Evolutionary conservation across 306 rosid species (phyloP).

Genomic region (Inga oerstediana): DNA sequence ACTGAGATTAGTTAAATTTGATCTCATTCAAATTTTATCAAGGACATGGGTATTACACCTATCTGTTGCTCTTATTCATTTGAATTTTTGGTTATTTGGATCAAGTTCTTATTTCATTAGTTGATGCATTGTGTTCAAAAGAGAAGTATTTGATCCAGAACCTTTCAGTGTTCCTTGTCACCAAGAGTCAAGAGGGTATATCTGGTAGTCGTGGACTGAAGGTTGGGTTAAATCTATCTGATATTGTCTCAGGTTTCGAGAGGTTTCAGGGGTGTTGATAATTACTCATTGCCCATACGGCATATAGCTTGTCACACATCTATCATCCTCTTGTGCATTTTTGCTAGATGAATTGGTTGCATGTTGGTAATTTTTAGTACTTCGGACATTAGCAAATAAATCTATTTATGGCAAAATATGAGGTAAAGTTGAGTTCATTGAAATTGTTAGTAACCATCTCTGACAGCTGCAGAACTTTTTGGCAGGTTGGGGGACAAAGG

Average conservation of each 20-base stretch:
- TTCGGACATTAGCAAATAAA: background rate
- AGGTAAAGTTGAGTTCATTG: background rate
- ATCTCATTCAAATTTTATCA: background rate
- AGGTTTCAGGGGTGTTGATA: slow-evolving; percentile 17
- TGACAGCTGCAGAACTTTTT: slow-evolving; percentile 17
- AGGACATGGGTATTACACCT: background rate
- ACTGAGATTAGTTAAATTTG: background rate
- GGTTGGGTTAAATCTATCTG: slow-evolving; percentile 14
- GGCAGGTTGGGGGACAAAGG: slow-evolving; percentile 68
- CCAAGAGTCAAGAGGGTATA: background rate
- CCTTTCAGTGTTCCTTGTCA: slow-evolving; percentile 14
- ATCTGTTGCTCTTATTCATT: background rate
- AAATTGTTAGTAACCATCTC: background rate
- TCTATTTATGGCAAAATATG: background rate
- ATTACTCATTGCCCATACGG: slow-evolving; percentile 9
- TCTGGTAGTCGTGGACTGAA: slow-evolving; percentile 1
- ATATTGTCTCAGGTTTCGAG: background rate
- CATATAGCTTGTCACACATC: slow-evolving; percentile 15
- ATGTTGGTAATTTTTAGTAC: slow-evolving; percentile 24
- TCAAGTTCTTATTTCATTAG: background rate
- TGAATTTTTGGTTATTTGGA: background rate
- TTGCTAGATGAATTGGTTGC: slow-evolving; percentile 8
- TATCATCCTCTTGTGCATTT: slow-evolving; percentile 1
- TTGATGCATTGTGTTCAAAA: slow-evolving; percentile 11
- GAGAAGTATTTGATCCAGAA: background rate